These are phyloP conservation scores for Linum lewisii DNA, from an alignment of 345 rosid species.

Conservation along the genomic window DNA sequence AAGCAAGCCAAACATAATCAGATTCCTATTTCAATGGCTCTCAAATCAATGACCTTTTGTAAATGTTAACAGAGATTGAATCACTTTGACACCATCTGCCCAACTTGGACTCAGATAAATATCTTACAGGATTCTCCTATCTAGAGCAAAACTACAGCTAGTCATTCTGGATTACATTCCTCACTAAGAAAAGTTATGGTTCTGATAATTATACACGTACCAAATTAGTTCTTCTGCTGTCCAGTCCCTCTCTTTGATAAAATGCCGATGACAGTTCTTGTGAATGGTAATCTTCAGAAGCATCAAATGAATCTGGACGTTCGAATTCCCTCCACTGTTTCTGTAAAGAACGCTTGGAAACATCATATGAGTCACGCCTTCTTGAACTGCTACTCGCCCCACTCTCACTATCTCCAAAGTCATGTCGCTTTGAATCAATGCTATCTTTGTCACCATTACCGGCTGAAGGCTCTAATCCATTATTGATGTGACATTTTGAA, in stretches of 20 bases:
- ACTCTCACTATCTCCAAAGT: conserved; percentile 20
- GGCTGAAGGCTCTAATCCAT: conserved; percentile 40
- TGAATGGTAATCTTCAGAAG: conserved; percentile 79
- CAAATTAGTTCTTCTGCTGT: conserved; percentile 44
- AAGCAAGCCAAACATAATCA: neutral
- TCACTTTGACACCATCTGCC: too few species aligned
- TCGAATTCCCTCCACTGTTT: conserved; percentile 73
- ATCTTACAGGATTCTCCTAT: too few species aligned
- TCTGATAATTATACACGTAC: conserved; percentile 6
- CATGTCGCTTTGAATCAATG: conserved; percentile 35
- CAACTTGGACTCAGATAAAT: too few species aligned
- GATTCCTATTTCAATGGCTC: neutral
- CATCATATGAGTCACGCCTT: conserved; percentile 49
- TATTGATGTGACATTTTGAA: conserved; percentile 50
- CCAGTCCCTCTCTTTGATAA: conserved; percentile 57
- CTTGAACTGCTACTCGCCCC: conserved; percentile 38
- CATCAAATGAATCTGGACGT: conserved; percentile 78
- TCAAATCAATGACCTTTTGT: neutral
- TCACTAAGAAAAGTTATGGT: neutral
- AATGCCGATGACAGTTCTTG: conserved; percentile 70
- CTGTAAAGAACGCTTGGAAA: conserved; percentile 42
- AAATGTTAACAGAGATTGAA: neutral
- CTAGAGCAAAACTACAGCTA: neutral
- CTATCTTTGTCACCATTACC: conserved; percentile 31
- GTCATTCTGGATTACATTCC: neutral